phyloP scores from a whole-genome alignment of 2,329 filamentous ascomycete genomes.

The Fusarium metavorans region DNA sequence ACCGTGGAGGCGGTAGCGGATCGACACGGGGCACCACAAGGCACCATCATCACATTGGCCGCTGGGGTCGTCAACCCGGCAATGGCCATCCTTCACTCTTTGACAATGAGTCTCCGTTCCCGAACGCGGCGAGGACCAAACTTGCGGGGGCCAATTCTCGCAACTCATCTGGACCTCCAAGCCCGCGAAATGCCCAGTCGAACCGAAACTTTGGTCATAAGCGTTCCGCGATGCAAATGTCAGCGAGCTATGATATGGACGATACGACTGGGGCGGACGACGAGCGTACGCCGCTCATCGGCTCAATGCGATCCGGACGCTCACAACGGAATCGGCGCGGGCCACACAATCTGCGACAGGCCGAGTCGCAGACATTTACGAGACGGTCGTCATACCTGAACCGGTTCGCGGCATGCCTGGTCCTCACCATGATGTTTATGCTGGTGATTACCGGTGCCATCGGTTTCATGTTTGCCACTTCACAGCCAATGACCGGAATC shows the following conservation, averaged over 20 bases:
- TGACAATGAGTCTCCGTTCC: slow-evolving; percentile 83
- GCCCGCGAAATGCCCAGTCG: slow-evolving; percentile 69
- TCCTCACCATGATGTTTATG: slow-evolving; percentile 84
- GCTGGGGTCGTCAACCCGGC: slow-evolving; percentile 77
- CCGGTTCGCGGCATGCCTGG: slow-evolving; percentile 86
- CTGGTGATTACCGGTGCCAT: slow-evolving; percentile 87
- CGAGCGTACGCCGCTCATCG: slow-evolving; percentile 86
- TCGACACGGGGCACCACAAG: slow-evolving; percentile 75
- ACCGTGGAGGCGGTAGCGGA: slow-evolving; percentile 69
- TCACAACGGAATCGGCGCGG: slow-evolving; percentile 70
- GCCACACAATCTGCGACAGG: slow-evolving; percentile 70
- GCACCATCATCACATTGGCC: slow-evolving; percentile 80
- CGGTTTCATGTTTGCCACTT: slow-evolving; percentile 91
- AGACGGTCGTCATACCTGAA: slow-evolving; percentile 73
- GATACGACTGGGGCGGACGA: slow-evolving; percentile 84
- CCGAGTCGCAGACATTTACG: slow-evolving; percentile 79
- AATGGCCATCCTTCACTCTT: slow-evolving; percentile 79
- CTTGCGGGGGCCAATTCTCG: slow-evolving; percentile 67
- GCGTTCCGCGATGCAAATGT: slow-evolving; percentile 68
- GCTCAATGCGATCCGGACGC: slow-evolving; percentile 66
- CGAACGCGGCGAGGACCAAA: slow-evolving; percentile 73
- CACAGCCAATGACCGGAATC: slow-evolving; percentile 85
- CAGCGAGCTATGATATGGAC: slow-evolving; percentile 81
- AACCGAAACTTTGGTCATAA: slow-evolving; percentile 55
- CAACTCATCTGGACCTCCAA: slow-evolving; percentile 76